Evolutionary conservation across 352 stramenopile species (phyloP).

Genomic region (Sclerospora graminicola): DNA sequence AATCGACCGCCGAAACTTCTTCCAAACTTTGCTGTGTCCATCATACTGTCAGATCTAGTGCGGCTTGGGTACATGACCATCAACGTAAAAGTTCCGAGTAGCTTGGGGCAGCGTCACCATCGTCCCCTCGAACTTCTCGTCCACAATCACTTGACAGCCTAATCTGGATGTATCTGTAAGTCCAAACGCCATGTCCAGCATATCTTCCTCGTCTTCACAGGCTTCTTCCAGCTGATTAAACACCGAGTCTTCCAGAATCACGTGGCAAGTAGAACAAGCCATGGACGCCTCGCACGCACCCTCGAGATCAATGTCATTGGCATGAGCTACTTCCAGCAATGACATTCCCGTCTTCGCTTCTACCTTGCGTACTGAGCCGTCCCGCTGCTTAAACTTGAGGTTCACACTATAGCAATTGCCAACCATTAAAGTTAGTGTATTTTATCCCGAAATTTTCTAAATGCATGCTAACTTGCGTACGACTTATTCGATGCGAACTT

Average conservation of each 20-base stretch:
- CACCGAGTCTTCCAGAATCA: conserved; percentile 90
- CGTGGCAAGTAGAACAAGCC: conserved; percentile 98
- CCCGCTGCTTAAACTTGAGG: conserved; percentile 60
- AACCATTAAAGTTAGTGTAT: conserved; percentile 4
- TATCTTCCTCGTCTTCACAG: conserved; percentile 97
- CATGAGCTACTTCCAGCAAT: conserved; percentile 88
- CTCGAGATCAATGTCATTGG: conserved; percentile 92
- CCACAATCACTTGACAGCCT: conserved; percentile 87
- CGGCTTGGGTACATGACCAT: conserved; percentile 94
- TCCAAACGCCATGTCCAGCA: conserved; percentile 98
- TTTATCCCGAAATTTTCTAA: neutral
- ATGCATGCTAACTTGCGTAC: conserved; percentile 17
- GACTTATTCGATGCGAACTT: conserved; percentile 51
- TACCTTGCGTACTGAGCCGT: conserved; percentile 52
- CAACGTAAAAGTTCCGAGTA: conserved; percentile 99
- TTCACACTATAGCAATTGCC: conserved; percentile 34
- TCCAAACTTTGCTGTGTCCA: neutral
- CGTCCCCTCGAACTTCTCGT: conserved; percentile 85
- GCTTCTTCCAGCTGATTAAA: conserved; percentile 88
- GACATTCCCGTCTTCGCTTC: conserved; percentile 73
- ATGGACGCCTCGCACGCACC: conserved; percentile 92
- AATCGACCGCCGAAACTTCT: conserved; percentile 3
- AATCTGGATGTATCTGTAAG: conserved; percentile 92
- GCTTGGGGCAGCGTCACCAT: conserved; percentile 90
- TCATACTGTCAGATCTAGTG: conserved; percentile 53